Conservation (phyloP, 2,329 filamentous ascomycete species). For the Apiospora arundinis region DNA sequence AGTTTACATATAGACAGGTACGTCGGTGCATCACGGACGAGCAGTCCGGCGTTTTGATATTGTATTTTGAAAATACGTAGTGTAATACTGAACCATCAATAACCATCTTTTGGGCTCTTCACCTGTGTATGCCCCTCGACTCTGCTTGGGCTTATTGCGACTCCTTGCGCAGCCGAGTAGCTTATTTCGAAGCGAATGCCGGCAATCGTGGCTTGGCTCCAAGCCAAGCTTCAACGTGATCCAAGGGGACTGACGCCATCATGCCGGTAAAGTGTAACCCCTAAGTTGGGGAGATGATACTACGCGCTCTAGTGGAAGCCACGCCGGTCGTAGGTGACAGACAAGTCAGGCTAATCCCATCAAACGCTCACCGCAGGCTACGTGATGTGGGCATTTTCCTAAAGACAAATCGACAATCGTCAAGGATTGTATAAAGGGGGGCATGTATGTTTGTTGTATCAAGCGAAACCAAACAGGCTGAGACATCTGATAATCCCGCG, state of each 20-base stretch:
- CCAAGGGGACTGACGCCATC: background rate
- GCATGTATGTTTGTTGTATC: background rate
- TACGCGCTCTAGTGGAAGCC: background rate
- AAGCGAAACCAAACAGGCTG: background rate
- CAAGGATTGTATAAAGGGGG: too few species aligned
- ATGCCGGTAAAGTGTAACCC: background rate
- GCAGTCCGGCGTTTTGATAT: constrained; percentile 9
- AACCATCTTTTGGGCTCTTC: background rate
- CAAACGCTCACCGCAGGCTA: background rate
- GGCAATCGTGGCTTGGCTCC: background rate
- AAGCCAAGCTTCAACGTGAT: background rate
- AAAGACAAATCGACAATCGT: background rate
- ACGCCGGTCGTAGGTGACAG: background rate
- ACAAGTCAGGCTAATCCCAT: background rate
- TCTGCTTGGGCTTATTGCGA: background rate
- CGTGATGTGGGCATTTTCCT: background rate
- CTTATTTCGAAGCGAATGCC: background rate
- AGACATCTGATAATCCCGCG: background rate
- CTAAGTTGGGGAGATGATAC: background rate
- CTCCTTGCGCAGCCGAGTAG: background rate
- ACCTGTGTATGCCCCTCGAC: background rate
- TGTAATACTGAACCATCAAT: background rate
- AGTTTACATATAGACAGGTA: background rate
- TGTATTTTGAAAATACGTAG: background rate
- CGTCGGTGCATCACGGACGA: background rate